Evolutionary conservation across 73 alveolate species (phyloP).

Genomic region (Paramecium octaurelia): DNA sequence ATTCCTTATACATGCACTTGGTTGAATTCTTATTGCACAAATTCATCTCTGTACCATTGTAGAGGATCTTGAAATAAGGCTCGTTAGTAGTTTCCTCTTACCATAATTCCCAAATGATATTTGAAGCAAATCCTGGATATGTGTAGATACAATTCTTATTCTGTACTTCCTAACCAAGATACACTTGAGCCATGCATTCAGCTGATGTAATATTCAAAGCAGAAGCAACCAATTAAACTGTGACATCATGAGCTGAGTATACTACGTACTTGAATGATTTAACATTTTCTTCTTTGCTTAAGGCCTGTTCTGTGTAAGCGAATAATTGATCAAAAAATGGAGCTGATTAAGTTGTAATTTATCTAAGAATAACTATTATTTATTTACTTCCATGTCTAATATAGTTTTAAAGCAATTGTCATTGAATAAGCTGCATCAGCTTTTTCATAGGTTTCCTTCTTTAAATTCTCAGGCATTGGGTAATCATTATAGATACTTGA

Average conservation of each 20-base stretch:
- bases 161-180: not conserved
- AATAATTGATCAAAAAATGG: conserved; percentile 45
- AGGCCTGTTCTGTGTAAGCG: not conserved
- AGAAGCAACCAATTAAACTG: conserved; percentile 24
- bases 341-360: not conserved
- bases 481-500: not conserved
- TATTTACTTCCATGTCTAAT: not conserved
- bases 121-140: conserved; percentile 56
- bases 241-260: conserved; percentile 60
- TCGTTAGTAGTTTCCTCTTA: not conserved
- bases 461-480: not conserved
- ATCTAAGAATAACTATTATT: not conserved
- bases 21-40: conserved; percentile 16
- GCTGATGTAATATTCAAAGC: conserved; percentile 53
- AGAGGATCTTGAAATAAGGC: not conserved
- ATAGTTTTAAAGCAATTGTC: not conserved
- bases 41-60: conserved; percentile 43
- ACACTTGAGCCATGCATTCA: conserved; percentile 52
- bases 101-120: conserved; percentile 51
- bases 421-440: not conserved
- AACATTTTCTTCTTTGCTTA: not conserved
- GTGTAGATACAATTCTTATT: conserved; percentile 31
- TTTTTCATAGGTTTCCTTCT: not conserved
- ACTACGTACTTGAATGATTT: conserved; percentile 24
- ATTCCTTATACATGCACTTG: conserved; percentile 19